Evolutionary conservation across 768 basidiomycete species (phyloP).

Genomic region (Podaxis pistillaris): DNA sequence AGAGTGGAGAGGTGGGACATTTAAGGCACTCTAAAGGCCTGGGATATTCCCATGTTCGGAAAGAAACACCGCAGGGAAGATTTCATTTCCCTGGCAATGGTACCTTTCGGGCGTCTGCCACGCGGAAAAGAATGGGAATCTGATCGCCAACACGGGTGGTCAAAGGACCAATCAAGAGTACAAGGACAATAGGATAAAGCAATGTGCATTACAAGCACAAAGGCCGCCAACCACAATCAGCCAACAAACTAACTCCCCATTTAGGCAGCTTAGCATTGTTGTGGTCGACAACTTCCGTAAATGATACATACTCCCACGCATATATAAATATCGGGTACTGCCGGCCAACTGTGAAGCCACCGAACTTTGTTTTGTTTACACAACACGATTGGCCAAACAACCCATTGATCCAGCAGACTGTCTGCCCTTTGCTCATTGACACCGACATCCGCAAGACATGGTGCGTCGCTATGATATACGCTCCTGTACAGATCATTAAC

Average conservation of each 20-base stretch:
- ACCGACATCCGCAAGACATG: constrained; percentile 69
- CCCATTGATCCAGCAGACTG: constrained; percentile 14
- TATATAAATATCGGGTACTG: constrained; percentile 24
- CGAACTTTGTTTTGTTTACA: constrained; percentile 52
- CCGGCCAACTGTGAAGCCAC: constrained; percentile 50
- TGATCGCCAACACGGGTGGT: not conserved
- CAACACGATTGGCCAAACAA: constrained; percentile 43
- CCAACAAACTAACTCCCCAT: constrained; percentile 21
- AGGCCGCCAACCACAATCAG: constrained; percentile 19
- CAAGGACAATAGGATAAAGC: constrained; percentile 24
- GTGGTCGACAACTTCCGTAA: not conserved
- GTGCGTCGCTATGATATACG: constrained; percentile 35
- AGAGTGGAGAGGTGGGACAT: not conserved
- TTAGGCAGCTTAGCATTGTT: constrained; percentile 10
- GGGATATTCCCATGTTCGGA: not conserved
- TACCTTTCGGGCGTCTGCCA: not conserved
- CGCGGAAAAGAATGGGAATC: not conserved
- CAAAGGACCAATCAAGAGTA: not conserved
- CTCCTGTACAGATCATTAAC: not conserved
- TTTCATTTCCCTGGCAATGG: not conserved
- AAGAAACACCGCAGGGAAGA: not conserved
- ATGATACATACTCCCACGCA: not conserved
- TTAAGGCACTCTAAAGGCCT: not conserved
- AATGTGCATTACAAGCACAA: constrained; percentile 29
- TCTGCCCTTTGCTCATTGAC: constrained; percentile 46